phyloP scores from a whole-genome alignment of 352 stramenopile species.

The Phytophthora brassicae region DNA sequence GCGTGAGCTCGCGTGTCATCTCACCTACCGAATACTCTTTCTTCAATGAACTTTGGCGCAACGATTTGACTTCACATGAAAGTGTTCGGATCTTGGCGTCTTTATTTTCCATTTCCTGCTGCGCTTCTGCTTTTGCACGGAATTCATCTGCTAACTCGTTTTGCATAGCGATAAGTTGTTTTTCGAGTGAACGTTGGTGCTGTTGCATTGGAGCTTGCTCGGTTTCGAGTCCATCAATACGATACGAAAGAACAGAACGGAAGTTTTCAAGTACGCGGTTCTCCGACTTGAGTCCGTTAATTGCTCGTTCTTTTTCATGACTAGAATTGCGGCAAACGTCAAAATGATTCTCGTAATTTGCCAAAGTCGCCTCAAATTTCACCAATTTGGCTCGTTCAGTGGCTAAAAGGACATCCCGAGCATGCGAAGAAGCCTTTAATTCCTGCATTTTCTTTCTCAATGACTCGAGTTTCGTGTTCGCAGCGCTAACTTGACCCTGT shows the following conservation, averaged over 20 bases:
- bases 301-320: conserved; percentile 72
- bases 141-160: conserved; percentile 75
- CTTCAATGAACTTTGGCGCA: conserved; percentile 74
- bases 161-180: conserved; percentile 78
- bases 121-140: conserved; percentile 53
- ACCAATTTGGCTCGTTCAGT: conserved; percentile 70
- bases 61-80: conserved; percentile 69
- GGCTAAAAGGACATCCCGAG: conserved; percentile 66
- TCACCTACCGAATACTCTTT: conserved; percentile 80
- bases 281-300: conserved; percentile 62
- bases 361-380: conserved; percentile 63
- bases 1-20: conserved; percentile 78
- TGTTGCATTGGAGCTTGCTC: conserved; percentile 73
- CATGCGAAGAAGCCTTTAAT: conserved; percentile 69
- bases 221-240: conserved; percentile 72
- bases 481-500: conserved; percentile 75
- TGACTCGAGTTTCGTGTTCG: conserved; percentile 80
- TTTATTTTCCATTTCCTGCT: conserved; percentile 71
- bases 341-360: conserved; percentile 77
- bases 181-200: conserved; percentile 58
- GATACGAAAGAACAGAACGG: conserved; percentile 73
- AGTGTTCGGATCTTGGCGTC: conserved; percentile 79
- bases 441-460: conserved; percentile 87
- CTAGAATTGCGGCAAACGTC: conserved; percentile 67
- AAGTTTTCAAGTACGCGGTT: conserved; percentile 86